Conservation (phyloP, 495 filamentous ascomycete species). For the Aspergillus taichungensis region DNA sequence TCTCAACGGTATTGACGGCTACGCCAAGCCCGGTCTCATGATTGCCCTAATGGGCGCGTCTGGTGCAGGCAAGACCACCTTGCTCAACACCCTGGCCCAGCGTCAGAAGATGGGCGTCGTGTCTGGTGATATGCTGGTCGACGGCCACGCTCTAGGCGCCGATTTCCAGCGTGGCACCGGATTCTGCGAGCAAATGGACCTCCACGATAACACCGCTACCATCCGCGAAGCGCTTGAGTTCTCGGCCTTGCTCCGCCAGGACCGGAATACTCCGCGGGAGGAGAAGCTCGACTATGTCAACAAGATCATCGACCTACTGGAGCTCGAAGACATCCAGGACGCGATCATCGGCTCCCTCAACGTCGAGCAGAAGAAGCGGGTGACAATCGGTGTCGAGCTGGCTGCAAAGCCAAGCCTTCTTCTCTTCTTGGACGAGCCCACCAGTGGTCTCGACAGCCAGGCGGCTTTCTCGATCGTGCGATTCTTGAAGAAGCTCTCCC, state of each 20-base stretch:
- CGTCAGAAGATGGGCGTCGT: slow-evolving; percentile 66
- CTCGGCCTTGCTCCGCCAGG: slow-evolving; percentile 56
- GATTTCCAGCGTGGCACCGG: slow-evolving; percentile 78
- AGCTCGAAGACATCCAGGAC: slow-evolving; percentile 47
- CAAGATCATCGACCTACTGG: slow-evolving; percentile 51
- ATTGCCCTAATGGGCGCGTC: slow-evolving; percentile 78
- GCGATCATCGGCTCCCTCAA: slow-evolving; percentile 47
- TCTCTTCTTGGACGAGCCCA: slow-evolving; percentile 77
- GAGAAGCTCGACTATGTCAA: slow-evolving; percentile 56
- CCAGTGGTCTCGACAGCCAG: slow-evolving; percentile 77
- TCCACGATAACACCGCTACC: slow-evolving; percentile 62
- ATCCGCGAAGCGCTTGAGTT: slow-evolving; percentile 61
- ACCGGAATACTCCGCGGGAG: slow-evolving; percentile 33
- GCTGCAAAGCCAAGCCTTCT: slow-evolving; percentile 77
- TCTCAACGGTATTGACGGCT: slow-evolving; percentile 64
- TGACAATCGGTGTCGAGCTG: slow-evolving; percentile 90
- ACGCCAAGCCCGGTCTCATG: slow-evolving; percentile 72
- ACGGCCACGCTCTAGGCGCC: slow-evolving; percentile 55
- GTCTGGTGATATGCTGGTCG: slow-evolving; percentile 66
- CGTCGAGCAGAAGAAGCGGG: slow-evolving; percentile 60
- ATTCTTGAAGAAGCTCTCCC: slow-evolving; percentile 75
- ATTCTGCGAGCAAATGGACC: slow-evolving; percentile 81
- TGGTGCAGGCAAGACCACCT: slow-evolving; percentile 75
- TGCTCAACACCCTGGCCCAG: slow-evolving; percentile 69
- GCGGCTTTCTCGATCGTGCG: slow-evolving; percentile 74